Base-by-base conservation (phyloP, 305 asterid genomes). In the Fraxinus greggii region DNA sequence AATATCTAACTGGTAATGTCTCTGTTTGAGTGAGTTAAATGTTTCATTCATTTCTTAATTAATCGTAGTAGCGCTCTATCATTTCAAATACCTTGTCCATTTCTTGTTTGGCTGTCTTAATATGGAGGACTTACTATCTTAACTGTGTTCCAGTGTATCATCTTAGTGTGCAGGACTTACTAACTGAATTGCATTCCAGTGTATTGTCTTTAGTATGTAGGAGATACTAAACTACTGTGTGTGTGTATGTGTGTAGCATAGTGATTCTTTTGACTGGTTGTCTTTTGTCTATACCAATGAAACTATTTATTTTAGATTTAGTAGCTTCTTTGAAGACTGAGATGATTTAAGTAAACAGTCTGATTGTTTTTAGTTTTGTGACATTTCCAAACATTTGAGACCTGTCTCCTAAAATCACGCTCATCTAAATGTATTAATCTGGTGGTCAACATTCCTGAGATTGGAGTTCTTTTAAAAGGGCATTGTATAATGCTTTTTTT, bases 1-100 rank as follows among this genome's bases (percentile, higher is more conserved):
- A 1, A 85, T 97, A 78, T 82, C 89, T 19, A 84, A 90, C 82
- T 97, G 99, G 98, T 95, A 87, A 79, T 63, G 17, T 78, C 80
- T 82, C 81, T 24, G 48, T 78, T 81, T 38, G n/a, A 21, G 73
- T 33, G 72, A 23, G 17, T 67, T 67, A 48, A 26, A n/a, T 72
- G 4, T 83, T 69, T 51, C 70, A 19, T 24, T 79, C 56, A 29
- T 78, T 78, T 84, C n/a, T 24, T 65, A 24, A 65, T 73, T 67
- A 28, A 28, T 8, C 23, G 23, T 78, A 67, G 78, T 72, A 31
- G 72, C 70, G 72, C 35, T 72, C n/a, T 79, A 73, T 33, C 59
- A 23, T 82, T 78, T 75, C 79, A 78, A 81, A 77, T 78, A 26
- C 33, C 42, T 69, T 0, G 8, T 31, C 75, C 9, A 4, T 65